Evolutionary conservation across 495 filamentous ascomycete species (phyloP), one percentile per base, ranked within the genome.

Genomic region (Penicillium maclennaniae): DNA sequence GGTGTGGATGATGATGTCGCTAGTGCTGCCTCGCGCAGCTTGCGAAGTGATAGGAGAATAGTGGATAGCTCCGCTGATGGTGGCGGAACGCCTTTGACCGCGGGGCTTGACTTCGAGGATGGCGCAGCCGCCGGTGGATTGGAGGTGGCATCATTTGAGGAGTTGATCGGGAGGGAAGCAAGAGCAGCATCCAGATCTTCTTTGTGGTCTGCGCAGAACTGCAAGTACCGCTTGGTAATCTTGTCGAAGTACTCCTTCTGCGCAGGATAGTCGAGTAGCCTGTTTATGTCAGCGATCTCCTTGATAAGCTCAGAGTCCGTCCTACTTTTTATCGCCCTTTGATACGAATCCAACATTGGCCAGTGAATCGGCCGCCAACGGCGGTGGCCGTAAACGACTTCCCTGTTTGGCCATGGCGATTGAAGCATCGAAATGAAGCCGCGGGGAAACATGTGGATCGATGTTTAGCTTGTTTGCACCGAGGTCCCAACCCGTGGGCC

Each of bases 171-270:
- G 28, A 93, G 79, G 4, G 81, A 82, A 6, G 87, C 80, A 57
- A 95, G 89, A 47, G 86, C 84, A 49, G 79, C 78, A 52, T 90
- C 82, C 25, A 97, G 82, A 50, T 84, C 79, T 54, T 87, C 83
- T 31, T 80, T 72, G 62, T 83, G 78, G 47, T 79, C 80, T 40
- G 87, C 87, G 72, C 90, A 93, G 69, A 96, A 93, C 54, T 79
- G 81, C 77, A 95, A 86, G 71, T 93, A 98, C 47, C 89, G 84
- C 57, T 88, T 82, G 49, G 88, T 81, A 55, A 97, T 92, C 63
- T 82, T 90, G 59, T 86, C 78, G 69, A 88, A 96, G 78, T 95
- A 97, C 28, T 78, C 69, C 68, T 92, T 83, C 68, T 97, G 91
- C 14, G 75, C 78, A 64, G 85, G 87, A 59, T 79, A 72, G 54